Conservation (phyloP, 2,329 filamentous ascomycete genomes). For the Talaromyces sp. region DNA sequence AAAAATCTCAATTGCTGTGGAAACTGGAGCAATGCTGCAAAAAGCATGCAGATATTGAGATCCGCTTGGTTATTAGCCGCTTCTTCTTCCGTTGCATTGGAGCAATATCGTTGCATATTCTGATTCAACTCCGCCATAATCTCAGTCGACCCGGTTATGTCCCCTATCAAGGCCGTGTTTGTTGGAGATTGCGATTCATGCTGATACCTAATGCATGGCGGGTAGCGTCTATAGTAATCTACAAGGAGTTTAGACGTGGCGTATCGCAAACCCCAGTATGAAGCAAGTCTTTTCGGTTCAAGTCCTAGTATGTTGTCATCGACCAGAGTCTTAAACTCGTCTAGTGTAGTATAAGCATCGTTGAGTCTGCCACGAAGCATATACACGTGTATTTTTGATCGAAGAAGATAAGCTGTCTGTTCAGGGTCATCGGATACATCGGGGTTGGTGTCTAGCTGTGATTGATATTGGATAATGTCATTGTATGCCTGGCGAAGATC, state of each 20-base stretch:
- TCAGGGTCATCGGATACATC: constrained; percentile 3
- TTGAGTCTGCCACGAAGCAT: constrained; percentile 18
- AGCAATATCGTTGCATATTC: constrained; percentile 15
- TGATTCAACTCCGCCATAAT: constrained; percentile 15
- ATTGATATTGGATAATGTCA: constrained; percentile 13
- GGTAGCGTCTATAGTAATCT: constrained; percentile 21
- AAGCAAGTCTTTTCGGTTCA: constrained; percentile 10
- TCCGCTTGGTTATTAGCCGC: neutral
- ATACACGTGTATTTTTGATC: constrained; percentile 16
- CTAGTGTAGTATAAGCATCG: constrained; percentile 18
- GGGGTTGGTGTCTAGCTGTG: neutral
- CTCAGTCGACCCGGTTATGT: constrained; percentile 15
- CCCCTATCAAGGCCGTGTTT: constrained; percentile 15
- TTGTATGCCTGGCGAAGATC: constrained; percentile 19
- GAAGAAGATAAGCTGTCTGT: constrained; percentile 18
- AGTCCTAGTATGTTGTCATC: neutral
- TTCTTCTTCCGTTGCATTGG: constrained; percentile 3
- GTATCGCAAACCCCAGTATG: constrained; percentile 23
- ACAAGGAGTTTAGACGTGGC: constrained; percentile 18
- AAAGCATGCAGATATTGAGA: neutral
- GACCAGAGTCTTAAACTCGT: constrained; percentile 14
- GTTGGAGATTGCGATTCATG: constrained; percentile 19
- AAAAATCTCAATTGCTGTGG: constrained; percentile 7
- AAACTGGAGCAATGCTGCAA: neutral
- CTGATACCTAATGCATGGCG: constrained; percentile 21